phyloP scores from a whole-genome alignment of 345 rosid species.

The Anastatica hierochuntica region DNA sequence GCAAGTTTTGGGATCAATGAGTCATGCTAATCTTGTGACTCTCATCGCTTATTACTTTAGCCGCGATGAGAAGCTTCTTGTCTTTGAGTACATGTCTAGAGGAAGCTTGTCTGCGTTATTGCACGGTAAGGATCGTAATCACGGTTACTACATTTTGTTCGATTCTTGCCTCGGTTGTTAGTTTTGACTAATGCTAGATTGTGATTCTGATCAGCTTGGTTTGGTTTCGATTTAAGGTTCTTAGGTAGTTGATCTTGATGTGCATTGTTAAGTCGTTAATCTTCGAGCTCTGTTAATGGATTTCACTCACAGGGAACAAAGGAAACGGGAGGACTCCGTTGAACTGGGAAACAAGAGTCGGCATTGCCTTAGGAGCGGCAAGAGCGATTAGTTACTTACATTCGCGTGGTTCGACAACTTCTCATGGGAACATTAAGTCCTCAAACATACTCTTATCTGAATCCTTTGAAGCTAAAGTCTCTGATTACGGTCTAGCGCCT shows the following conservation, averaged over 20 bases:
- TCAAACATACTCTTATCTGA: slow-evolving; percentile 78
- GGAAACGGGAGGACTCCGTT: slow-evolving; percentile 76
- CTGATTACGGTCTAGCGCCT: slow-evolving; percentile 78
- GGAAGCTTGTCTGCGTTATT: slow-evolving; percentile 69
- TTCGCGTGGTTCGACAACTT: slow-evolving; percentile 45
- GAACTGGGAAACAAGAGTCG: slow-evolving; percentile 72
- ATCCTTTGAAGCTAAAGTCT: slow-evolving; percentile 60
- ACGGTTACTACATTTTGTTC: not conserved
- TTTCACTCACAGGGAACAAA: slow-evolving; percentile 39
- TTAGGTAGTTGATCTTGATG: not conserved
- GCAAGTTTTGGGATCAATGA: slow-evolving; percentile 65
- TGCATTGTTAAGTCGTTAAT: not conserved
- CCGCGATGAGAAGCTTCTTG: slow-evolving; percentile 60
- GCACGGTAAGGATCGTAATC: slow-evolving; percentile 38
- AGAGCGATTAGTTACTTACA: slow-evolving; percentile 69
- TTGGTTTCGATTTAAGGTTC: not conserved
- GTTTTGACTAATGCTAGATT: slow-evolving; percentile 5
- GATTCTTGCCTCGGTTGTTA: not conserved
- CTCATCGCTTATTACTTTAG: slow-evolving; percentile 44
- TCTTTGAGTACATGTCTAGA: slow-evolving; percentile 50
- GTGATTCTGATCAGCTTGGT: not conserved
- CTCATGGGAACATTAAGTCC: slow-evolving; percentile 93
- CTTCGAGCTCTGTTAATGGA: not conserved
- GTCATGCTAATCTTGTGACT: slow-evolving; percentile 56
- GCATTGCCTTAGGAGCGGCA: slow-evolving; percentile 74